Percentiles rank a stretch among this genome's conserved stretches.
Evolutionary conservation across 2,329 filamentous ascomycete species (phyloP).

Genomic region (Pseudogymnoascus sp.): DNA sequence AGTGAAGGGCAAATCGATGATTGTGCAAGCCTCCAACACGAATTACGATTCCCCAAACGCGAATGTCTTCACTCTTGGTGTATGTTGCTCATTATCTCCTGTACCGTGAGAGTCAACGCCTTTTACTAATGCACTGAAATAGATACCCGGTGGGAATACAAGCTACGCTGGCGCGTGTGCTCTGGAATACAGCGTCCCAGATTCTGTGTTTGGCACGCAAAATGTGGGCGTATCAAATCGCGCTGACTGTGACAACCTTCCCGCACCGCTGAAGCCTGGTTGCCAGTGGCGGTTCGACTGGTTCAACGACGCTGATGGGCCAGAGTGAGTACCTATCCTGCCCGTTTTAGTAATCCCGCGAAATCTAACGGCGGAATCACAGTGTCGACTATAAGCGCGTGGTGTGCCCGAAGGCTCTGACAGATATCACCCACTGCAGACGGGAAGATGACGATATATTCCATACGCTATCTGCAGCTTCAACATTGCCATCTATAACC

Average conservation of each 20-base stretch:
- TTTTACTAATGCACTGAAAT: background rate
- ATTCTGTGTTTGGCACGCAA: background rate
- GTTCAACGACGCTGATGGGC: background rate
- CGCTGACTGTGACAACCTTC: background rate
- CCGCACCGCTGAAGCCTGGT: background rate
- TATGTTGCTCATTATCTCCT: slow-evolving; percentile 22
- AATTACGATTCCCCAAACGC: slow-evolving; percentile 45
- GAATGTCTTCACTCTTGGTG: slow-evolving; percentile 44
- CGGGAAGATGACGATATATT: slow-evolving; percentile 12
- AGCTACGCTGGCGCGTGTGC: background rate
- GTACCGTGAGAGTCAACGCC: background rate
- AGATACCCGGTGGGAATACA: background rate
- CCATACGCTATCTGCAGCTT: background rate
- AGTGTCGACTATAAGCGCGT: slow-evolving; percentile 6
- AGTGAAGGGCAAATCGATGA: slow-evolving; percentile 48
- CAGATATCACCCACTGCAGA: background rate
- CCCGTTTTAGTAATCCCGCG: background rate
- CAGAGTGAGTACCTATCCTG: background rate
- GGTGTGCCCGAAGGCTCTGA: background rate
- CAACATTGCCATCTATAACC: background rate
- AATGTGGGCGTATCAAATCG: background rate
- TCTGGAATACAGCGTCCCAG: background rate
- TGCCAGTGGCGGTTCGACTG: slow-evolving; percentile 8
- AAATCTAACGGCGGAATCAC: background rate
- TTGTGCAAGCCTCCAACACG: slow-evolving; percentile 53